Percentiles rank a stretch among this genome's conserved stretches.
Evolutionary conservation across 2,329 filamentous ascomycete genomes (phyloP).

Genomic region (Scortechinia acanthostroma): DNA sequence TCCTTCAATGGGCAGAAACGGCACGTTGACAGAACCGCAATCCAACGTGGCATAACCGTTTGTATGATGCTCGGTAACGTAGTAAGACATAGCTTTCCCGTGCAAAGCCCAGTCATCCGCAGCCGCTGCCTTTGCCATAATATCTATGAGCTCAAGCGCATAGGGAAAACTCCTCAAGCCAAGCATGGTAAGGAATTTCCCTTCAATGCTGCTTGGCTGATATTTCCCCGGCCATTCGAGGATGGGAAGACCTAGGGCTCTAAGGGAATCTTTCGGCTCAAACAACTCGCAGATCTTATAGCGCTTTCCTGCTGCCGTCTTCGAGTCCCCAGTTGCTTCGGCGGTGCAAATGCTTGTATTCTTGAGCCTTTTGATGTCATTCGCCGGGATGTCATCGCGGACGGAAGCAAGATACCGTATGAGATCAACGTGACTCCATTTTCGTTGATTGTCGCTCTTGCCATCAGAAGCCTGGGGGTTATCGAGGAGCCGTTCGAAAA

Average conservation of each 20-base stretch:
- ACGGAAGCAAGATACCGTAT: conserved; percentile 69
- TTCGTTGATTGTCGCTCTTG: conserved; percentile 23
- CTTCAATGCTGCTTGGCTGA: conserved; percentile 42
- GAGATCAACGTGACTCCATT: conserved; percentile 65
- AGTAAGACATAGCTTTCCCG: conserved; percentile 52
- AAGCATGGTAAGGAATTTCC: conserved; percentile 47
- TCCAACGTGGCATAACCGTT: conserved; percentile 52
- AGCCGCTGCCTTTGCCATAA: conserved; percentile 42
- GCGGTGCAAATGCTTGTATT: conserved; percentile 58
- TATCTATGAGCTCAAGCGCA: conserved; percentile 47
- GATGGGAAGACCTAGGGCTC: conserved; percentile 51
- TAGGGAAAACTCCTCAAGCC: conserved; percentile 54
- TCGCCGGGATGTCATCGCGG: conserved; percentile 58
- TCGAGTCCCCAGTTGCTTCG: conserved; percentile 26
- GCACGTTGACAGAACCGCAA: conserved; percentile 26
- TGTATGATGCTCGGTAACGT: conserved; percentile 52
- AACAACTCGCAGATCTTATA: conserved; percentile 54
- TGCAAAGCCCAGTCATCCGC: conserved; percentile 27
- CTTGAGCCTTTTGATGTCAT: conserved; percentile 57
- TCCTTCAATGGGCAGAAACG: conserved; percentile 50
- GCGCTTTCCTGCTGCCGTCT: conserved; percentile 18
- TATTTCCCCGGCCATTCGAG: conserved; percentile 54
- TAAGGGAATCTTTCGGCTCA: conserved; percentile 47
- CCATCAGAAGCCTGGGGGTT: conserved; percentile 23
- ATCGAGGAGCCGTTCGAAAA: conserved; percentile 61